Evolutionary conservation across 2,329 filamentous ascomycete genomes (phyloP).

Genomic region (Verticillium alfalfae): DNA sequence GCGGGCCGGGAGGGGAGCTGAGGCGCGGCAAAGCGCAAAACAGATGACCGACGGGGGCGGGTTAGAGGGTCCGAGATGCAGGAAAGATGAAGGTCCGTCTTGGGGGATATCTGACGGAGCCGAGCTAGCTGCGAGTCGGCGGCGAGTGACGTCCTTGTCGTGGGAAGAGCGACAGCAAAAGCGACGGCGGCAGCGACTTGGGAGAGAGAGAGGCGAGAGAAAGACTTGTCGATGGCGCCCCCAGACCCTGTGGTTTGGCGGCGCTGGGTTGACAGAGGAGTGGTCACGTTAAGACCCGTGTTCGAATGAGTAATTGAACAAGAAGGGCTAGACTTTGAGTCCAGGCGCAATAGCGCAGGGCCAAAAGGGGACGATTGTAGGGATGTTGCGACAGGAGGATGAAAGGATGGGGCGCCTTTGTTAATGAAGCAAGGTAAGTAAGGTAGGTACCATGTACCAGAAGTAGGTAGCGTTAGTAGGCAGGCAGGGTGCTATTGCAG

Average conservation of each 20-base stretch:
- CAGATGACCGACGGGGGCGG: neutral
- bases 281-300: neutral
- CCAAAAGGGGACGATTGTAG: neutral
- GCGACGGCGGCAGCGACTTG: neutral
- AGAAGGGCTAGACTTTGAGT: neutral
- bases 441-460: neutral
- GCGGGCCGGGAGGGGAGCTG: neutral
- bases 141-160: neutral
- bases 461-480: neutral
- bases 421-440: neutral
- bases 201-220: neutral
- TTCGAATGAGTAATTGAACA: neutral
- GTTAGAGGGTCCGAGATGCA: neutral
- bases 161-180: neutral
- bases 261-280: neutral
- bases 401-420: neutral
- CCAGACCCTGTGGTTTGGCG: neutral
- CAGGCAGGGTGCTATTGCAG: neutral
- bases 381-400: neutral
- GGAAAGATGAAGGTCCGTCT: neutral
- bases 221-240: neutral
- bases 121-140: neutral
- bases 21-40: neutral
- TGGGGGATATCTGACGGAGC: neutral
- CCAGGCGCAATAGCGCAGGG: neutral